Conservation (phyloP, 768 basidiomycete species). For the Boletus rubropictus region DNA sequence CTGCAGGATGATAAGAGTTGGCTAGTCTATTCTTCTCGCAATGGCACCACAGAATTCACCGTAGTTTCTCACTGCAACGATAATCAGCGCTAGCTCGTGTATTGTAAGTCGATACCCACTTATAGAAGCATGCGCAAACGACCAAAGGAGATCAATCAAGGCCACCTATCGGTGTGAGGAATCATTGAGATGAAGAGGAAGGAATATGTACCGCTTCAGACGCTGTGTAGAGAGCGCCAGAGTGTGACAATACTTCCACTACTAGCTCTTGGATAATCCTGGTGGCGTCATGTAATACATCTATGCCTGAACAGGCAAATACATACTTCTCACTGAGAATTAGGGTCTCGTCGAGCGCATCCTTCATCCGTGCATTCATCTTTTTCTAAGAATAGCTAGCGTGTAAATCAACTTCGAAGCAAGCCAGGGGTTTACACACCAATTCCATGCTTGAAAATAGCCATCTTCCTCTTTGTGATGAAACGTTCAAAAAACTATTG, state of each 20-base stretch:
- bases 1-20: constrained; percentile 32
- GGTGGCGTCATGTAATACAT: not conserved
- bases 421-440: constrained; percentile 38
- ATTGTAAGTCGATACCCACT: constrained; percentile 41
- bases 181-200: not conserved
- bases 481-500: constrained; percentile 63
- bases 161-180: constrained; percentile 52
- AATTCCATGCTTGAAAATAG: constrained; percentile 77
- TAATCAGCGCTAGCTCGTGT: not conserved
- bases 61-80: constrained; percentile 42
- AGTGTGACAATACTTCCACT: constrained; percentile 57
- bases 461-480: constrained; percentile 63
- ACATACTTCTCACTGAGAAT: constrained; percentile 75
- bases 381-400: constrained; percentile 53
- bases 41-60: constrained; percentile 26
- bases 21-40: not conserved
- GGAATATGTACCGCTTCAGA: constrained; percentile 67
- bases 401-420: not conserved
- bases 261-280: constrained; percentile 81
- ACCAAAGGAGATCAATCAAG: constrained; percentile 83
- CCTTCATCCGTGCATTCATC: constrained; percentile 82
- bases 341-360: constrained; percentile 85
- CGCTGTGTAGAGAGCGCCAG: constrained; percentile 82
- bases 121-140: constrained; percentile 79
- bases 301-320: not conserved